Evolutionary conservation across 1,139 yeast species (phyloP), one percentile per base, ranked within the genome.

Genomic region (Suhomyces guaymorum): DNA sequence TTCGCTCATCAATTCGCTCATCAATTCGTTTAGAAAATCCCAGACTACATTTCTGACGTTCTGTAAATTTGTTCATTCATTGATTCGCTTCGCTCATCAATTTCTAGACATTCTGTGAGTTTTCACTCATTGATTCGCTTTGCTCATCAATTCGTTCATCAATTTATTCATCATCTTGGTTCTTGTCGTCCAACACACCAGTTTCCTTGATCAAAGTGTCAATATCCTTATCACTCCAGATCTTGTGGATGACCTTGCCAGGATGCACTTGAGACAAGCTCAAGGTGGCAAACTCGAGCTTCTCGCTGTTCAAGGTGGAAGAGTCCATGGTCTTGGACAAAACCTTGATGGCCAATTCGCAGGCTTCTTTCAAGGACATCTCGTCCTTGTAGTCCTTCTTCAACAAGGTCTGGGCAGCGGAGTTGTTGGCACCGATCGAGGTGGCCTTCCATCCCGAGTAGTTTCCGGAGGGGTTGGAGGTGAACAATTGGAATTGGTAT

Each of bases 391-490:
- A 94, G 55, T 94, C 98, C 66, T 90, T 95, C 64, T 92, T 94
- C 56, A 94, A 73, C 47, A 94, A 70, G 1, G 98, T 90, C 66
- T 94, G 98, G 2, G 97, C 97, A 28, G 96, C 90, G 4, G 96
- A 80, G 47, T 88, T 90, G 65, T 92, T 94, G 38, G 97, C 96
- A 26, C 99, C 99, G 44, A 92, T 92, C 52, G 90, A 78, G 26
- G 97, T 90, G 28, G 98, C 98, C 62, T 86, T 89, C 99, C 99
- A 94, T 17, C 98, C 98, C 24, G 95, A 80, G 59, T 89, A 94
- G 64, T 94, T 94, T 23, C 99, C 99, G 0, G 96, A 85, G 10
- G 99, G 99, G 58, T 94, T 92, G 14, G 96, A 85, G 13, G 96
- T 90, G 64, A 84, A 94, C 49, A 94, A 73, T 63, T 94, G 98